Percentiles rank a stretch among this genome's conserved stretches.
Evolutionary conservation across 371 early-diverging fungal genomes (phyloP).

Genomic region (Syncephalastrum racemosum): DNA sequence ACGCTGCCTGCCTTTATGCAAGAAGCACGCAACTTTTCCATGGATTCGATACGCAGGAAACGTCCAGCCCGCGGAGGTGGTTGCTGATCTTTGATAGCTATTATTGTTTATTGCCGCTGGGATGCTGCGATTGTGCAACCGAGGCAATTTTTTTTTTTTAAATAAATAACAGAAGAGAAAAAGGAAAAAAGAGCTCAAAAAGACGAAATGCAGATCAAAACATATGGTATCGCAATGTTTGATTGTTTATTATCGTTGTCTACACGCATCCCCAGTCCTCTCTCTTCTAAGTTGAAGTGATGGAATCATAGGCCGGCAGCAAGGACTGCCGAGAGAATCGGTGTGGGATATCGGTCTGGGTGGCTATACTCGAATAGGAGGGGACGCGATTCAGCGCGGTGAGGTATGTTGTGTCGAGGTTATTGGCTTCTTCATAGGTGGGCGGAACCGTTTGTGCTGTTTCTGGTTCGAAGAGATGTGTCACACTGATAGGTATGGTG

Average conservation of each 20-base stretch:
- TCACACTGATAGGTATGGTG: constrained; percentile 31
- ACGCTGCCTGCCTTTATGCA: constrained; percentile 24
- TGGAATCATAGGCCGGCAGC: constrained; percentile 12
- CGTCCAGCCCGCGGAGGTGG: too few species aligned
- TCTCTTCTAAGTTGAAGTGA: background rate
- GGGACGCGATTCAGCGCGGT: constrained; percentile 13
- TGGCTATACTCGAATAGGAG: constrained; percentile 13
- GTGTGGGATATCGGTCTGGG: constrained; percentile 1
- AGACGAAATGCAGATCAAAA: too few species aligned
- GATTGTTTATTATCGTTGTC: too few species aligned
- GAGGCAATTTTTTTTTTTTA: too few species aligned
- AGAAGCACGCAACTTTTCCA: constrained; percentile 15
- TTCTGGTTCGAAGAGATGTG: constrained; percentile 13
- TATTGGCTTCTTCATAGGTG: constrained; percentile 12
- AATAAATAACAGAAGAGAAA: too few species aligned
- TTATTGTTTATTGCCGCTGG: too few species aligned
- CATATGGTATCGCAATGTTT: too few species aligned
- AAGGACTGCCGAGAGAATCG: constrained; percentile 4
- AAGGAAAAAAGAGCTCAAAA: too few species aligned
- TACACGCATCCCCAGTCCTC: too few species aligned
- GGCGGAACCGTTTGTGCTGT: constrained; percentile 7
- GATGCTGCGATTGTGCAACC: too few species aligned
- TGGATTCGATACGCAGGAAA: background rate
- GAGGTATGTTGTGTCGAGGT: constrained; percentile 19
- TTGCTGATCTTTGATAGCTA: too few species aligned